phyloP scores from a whole-genome alignment of 805 yeast genomes.

The Yamadazyma akitaensis region DNA sequence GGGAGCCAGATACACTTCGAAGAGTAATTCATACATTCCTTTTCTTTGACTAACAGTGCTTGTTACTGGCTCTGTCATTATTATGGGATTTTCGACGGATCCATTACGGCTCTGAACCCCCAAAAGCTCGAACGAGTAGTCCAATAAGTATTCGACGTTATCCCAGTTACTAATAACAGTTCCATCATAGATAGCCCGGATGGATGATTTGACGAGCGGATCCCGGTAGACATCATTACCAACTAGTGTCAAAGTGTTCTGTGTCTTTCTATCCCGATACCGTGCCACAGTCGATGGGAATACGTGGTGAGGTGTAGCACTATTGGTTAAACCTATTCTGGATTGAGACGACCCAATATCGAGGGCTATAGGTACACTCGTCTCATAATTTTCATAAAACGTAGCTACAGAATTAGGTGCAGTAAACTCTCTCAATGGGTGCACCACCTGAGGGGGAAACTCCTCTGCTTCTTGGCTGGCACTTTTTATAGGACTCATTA shows the following conservation, averaged over 20 bases:
- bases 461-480: slow-evolving; percentile 15
- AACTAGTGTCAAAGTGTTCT: slow-evolving; percentile 59
- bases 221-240: slow-evolving; percentile 84
- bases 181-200: slow-evolving; percentile 84
- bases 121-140: slow-evolving; percentile 77
- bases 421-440: slow-evolving; percentile 40
- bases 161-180: slow-evolving; percentile 91
- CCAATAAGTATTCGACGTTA: slow-evolving; percentile 73
- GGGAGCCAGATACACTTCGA: slow-evolving; percentile 79
- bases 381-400: slow-evolving; percentile 44
- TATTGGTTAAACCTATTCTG: slow-evolving; percentile 56
- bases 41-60: slow-evolving; percentile 67
- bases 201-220: slow-evolving; percentile 60
- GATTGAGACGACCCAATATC: slow-evolving; percentile 74
- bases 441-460: slow-evolving; percentile 41
- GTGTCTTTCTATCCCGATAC: slow-evolving; percentile 73
- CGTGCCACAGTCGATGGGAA: slow-evolving; percentile 71
- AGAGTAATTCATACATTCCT: slow-evolving; percentile 75
- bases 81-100: slow-evolving; percentile 69
- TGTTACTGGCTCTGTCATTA: slow-evolving; percentile 76
- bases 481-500: slow-evolving; percentile 4
- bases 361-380: slow-evolving; percentile 74
- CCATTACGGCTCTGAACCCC: slow-evolving; percentile 53
- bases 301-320: slow-evolving; percentile 49
- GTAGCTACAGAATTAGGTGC: slow-evolving; percentile 43